These are phyloP conservation scores for Tuber indicum DNA, from an alignment of 495 filamentous ascomycete genomes.

Conservation along the genomic window DNA sequence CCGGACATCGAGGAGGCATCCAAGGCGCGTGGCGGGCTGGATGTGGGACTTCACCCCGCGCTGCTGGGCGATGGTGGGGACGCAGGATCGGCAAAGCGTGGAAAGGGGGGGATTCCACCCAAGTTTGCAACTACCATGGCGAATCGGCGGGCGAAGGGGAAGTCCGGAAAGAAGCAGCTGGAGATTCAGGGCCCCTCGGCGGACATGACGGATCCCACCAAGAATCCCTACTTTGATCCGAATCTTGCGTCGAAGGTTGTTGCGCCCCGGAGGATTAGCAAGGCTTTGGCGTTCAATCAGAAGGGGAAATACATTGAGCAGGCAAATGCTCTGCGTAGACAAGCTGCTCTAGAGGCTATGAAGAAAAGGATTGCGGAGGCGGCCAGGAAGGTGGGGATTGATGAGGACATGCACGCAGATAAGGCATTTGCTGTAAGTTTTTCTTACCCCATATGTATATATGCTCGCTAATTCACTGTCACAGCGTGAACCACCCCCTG, in stretches of 20 bases:
- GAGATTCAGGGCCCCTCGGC: constrained; percentile 63
- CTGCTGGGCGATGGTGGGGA: constrained; percentile 66
- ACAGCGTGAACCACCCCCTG: constrained; percentile 63
- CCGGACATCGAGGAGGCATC: constrained; percentile 35
- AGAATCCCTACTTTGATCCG: constrained; percentile 83
- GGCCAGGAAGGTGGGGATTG: constrained; percentile 76
- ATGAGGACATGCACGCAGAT: constrained; percentile 83
- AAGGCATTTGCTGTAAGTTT: constrained; percentile 67
- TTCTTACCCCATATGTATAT: not conserved
- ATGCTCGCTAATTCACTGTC: constrained; percentile 1
- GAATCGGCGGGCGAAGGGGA: constrained; percentile 51
- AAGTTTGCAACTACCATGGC: constrained; percentile 57
- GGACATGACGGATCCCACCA: constrained; percentile 54
- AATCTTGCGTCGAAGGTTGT: constrained; percentile 59
- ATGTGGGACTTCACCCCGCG: constrained; percentile 83
- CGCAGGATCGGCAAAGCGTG: constrained; percentile 54
- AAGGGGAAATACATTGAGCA: constrained; percentile 97
- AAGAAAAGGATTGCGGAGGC: constrained; percentile 84
- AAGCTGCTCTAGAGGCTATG: constrained; percentile 85
- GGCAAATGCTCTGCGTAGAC: constrained; percentile 75
- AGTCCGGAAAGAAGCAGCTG: constrained; percentile 53
- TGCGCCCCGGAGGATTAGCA: constrained; percentile 53
- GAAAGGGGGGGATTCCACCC: constrained; percentile 48
- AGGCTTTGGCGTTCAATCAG: constrained; percentile 82
- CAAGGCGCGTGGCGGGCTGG: constrained; percentile 65